Evolutionary conservation across 331 rosid genomes (phyloP).

Genomic region (Malus hybrid): DNA sequence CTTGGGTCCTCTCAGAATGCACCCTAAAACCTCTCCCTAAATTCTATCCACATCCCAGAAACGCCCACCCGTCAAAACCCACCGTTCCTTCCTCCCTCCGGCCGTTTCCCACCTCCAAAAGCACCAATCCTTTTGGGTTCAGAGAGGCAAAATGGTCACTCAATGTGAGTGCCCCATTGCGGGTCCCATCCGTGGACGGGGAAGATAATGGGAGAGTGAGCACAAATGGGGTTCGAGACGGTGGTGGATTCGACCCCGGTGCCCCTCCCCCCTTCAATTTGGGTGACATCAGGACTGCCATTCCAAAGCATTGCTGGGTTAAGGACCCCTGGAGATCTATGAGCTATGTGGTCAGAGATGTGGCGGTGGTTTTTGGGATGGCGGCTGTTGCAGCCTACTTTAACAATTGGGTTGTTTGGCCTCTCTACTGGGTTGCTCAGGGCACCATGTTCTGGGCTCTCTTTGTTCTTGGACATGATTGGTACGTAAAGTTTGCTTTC

Average conservation of each 20-base stretch:
- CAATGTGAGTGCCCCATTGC: conserved; percentile 39
- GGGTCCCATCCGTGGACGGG: conserved; percentile 20
- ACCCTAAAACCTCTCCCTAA: conserved; percentile 30
- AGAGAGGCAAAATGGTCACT: conserved; percentile 23
- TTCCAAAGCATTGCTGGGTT: conserved; percentile 50
- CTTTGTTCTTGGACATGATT: conserved; percentile 53
- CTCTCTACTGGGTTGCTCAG: conserved; percentile 51
- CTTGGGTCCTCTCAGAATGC: conserved; percentile 42
- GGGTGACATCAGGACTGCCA: conserved; percentile 37
- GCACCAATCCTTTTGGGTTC: neutral
- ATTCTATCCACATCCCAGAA: conserved; percentile 28
- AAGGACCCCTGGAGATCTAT: conserved; percentile 44
- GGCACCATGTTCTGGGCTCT: conserved; percentile 60
- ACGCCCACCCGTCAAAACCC: conserved; percentile 8
- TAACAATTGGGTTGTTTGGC: conserved; percentile 46
- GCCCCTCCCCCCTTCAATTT: conserved; percentile 35
- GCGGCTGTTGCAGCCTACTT: conserved; percentile 40
- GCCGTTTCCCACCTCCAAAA: conserved; percentile 10
- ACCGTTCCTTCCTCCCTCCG: conserved; percentile 3
- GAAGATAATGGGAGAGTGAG: conserved; percentile 13
- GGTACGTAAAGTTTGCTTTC: conserved; percentile 11
- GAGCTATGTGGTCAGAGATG: conserved; percentile 47
- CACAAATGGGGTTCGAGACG: conserved; percentile 2
- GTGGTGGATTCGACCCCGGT: conserved; percentile 27
- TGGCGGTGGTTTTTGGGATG: conserved; percentile 37